Evolutionary conservation across 768 basidiomycete species (phyloP).

Genomic region (Chalciporus piperatus): DNA sequence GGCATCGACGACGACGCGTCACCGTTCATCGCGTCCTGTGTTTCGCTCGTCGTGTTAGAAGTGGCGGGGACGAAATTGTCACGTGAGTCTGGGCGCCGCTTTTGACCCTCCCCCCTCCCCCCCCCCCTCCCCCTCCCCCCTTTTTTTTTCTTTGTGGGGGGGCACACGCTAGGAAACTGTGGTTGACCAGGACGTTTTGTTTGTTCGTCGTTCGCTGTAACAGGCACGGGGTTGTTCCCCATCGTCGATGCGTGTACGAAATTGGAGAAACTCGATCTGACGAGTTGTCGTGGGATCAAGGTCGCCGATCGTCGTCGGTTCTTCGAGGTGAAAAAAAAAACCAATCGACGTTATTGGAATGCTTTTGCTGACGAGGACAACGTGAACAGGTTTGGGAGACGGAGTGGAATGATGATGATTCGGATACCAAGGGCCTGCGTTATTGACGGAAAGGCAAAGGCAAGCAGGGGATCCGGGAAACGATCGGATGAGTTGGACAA

Average conservation of each 20-base stretch:
- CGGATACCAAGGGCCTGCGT: background rate
- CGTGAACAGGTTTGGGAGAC: slow-evolving; percentile 25
- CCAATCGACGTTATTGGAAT: no score
- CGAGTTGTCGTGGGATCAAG: slow-evolving; percentile 61
- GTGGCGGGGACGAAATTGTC: slow-evolving; percentile 60
- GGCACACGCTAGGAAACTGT: no score
- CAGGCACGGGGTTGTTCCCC: slow-evolving; percentile 52
- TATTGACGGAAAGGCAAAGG: no score
- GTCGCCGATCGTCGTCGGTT: slow-evolving; percentile 61
- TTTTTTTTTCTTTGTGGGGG: background rate
- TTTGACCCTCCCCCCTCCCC: no score
- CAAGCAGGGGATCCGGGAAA: no score
- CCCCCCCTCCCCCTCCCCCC: no score
- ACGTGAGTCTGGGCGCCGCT: slow-evolving; percentile 48
- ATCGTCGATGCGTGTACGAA: slow-evolving; percentile 57
- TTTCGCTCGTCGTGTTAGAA: slow-evolving; percentile 44
- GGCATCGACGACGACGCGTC: slow-evolving; percentile 57
- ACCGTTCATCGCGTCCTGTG: slow-evolving; percentile 51
- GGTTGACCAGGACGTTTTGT: no score
- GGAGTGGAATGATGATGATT: slow-evolving; percentile 13
- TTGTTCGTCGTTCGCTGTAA: no score
- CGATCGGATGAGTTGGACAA: no score
- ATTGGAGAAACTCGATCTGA: slow-evolving; percentile 57
- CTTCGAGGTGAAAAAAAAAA: slow-evolving; percentile 46
- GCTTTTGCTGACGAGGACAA: background rate